These are phyloP conservation scores for Termitomyces eurrhizus DNA, from an alignment of 768 basidiomycete genomes.

Conservation along the genomic window DNA sequence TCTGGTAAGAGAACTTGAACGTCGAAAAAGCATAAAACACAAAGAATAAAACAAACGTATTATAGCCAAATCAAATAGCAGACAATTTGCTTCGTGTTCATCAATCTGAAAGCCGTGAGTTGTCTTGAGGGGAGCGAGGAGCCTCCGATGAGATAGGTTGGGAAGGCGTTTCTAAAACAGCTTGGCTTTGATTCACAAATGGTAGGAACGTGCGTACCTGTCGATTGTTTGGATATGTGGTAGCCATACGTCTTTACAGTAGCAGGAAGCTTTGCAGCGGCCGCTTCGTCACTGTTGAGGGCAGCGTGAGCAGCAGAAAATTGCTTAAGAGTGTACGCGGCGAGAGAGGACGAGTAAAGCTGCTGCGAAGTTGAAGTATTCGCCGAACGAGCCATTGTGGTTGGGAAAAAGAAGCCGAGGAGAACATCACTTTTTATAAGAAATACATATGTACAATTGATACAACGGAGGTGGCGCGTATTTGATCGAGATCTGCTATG, in stretches of 20 bases:
- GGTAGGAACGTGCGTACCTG: constrained; percentile 3
- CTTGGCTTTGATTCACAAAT: background rate
- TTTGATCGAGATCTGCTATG: background rate
- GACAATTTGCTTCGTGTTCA: background rate
- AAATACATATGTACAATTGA: background rate
- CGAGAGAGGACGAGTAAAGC: constrained; percentile 44
- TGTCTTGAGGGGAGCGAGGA: background rate
- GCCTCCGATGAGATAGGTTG: background rate
- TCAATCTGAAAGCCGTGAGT: background rate
- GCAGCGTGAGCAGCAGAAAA: constrained; percentile 34
- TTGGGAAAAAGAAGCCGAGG: background rate
- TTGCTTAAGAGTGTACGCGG: constrained; percentile 45
- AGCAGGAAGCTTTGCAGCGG: constrained; percentile 35
- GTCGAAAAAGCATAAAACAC: background rate
- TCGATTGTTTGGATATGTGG: background rate
- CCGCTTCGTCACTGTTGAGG: constrained; percentile 27
- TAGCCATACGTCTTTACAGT: constrained; percentile 24
- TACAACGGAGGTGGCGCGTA: constrained; percentile 7
- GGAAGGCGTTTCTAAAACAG: background rate
- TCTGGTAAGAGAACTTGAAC: background rate
- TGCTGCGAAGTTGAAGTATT: constrained; percentile 23
- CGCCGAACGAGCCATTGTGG: constrained; percentile 14
- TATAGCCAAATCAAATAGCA: background rate
- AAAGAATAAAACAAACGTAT: background rate
- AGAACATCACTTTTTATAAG: constrained; percentile 9